phyloP scores from a whole-genome alignment of 2,329 filamentous ascomycete species.

The Scytalidium sp. region DNA sequence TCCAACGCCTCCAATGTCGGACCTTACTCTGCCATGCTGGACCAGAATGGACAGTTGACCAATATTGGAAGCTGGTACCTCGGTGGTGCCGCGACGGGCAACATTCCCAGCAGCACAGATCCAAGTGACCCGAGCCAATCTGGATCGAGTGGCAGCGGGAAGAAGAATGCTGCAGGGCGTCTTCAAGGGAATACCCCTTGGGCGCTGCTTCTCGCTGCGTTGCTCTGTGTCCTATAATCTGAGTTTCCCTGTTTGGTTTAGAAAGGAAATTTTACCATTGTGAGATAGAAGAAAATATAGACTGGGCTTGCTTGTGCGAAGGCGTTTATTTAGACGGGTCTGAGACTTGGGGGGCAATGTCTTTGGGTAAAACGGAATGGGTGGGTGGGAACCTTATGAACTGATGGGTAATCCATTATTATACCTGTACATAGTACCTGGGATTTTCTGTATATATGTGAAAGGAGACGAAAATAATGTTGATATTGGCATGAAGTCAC shows the following conservation, averaged over 20 bases:
- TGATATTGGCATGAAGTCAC: too few relatives aligned
- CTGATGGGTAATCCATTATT: too few relatives aligned
- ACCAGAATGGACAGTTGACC: constrained; percentile 64
- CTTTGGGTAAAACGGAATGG: too few relatives aligned
- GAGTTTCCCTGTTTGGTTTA: too few relatives aligned
- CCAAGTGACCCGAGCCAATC: background rate
- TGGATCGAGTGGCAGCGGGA: background rate
- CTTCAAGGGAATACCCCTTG: background rate
- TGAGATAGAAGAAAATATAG: background rate
- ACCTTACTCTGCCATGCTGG: constrained; percentile 68
- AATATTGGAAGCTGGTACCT: constrained; percentile 78
- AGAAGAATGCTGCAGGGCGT: background rate
- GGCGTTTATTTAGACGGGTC: too few relatives aligned
- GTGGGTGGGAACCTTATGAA: too few relatives aligned
- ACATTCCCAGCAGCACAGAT: constrained; percentile 12
- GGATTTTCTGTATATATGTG: too few relatives aligned
- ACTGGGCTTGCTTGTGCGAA: too few relatives aligned
- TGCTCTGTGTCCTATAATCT: background rate
- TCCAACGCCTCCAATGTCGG: constrained; percentile 70
- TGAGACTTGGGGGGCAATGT: too few relatives aligned
- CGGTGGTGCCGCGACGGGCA: constrained; percentile 48
- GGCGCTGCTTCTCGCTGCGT: background rate
- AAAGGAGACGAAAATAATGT: too few relatives aligned
- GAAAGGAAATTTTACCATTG: background rate
- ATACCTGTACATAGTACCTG: too few relatives aligned